Conservation (phyloP, 805 yeast genomes). For the Candida ipomoeae region DNA sequence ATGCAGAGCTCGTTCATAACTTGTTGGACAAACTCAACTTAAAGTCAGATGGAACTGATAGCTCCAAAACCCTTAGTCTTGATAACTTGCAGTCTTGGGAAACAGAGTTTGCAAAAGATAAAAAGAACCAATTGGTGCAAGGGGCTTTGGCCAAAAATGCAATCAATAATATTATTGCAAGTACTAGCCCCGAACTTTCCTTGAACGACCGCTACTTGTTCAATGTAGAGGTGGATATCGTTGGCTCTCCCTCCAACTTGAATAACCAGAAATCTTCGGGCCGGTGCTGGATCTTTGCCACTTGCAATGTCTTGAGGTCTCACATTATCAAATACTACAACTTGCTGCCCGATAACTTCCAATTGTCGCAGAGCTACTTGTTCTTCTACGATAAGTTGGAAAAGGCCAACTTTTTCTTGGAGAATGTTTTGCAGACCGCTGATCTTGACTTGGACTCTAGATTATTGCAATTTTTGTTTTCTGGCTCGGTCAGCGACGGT, state of each 20-base stretch:
- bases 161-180: slow-evolving; percentile 40
- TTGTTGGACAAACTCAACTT: neutral
- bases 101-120: slow-evolving; percentile 37
- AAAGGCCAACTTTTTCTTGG: slow-evolving; percentile 75
- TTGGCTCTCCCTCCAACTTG: slow-evolving; percentile 33
- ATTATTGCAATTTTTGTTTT: slow-evolving; percentile 59
- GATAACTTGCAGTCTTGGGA: slow-evolving; percentile 44
- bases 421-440: slow-evolving; percentile 68
- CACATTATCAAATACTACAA: slow-evolving; percentile 58
- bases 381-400: slow-evolving; percentile 86
- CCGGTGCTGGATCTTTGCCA: slow-evolving; percentile 87
- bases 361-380: slow-evolving; percentile 72
- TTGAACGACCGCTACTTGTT: slow-evolving; percentile 31
- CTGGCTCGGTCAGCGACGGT: slow-evolving; percentile 73
- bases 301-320: slow-evolving; percentile 68
- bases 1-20: neutral
- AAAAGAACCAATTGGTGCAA: slow-evolving; percentile 50
- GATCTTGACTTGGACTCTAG: slow-evolving; percentile 66
- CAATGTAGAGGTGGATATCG: slow-evolving; percentile 32
- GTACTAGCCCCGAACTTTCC: slow-evolving; percentile 19
- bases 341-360: slow-evolving; percentile 50
- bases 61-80: slow-evolving; percentile 9
- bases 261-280: slow-evolving; percentile 72
- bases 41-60: neutral
- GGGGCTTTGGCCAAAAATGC: slow-evolving; percentile 50